Conservation (phyloP, 176 grass and related monocot genomes). For the Puccinellia tenuiflora region DNA sequence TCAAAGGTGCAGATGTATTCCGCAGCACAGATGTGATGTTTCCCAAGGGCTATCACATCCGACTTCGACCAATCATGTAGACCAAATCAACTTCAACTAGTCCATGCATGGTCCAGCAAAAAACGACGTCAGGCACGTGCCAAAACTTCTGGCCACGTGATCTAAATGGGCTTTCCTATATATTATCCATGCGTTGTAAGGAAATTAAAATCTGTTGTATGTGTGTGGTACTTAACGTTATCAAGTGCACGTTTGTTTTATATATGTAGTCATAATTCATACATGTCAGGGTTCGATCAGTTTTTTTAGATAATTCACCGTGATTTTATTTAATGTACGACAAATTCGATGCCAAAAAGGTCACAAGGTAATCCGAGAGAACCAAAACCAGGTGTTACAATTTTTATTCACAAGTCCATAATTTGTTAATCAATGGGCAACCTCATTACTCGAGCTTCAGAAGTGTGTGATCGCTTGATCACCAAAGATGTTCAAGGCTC, state of each 20-base stretch:
- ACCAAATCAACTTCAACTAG: neutral
- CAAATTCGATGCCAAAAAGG: too few relatives aligned
- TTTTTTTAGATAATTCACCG: neutral
- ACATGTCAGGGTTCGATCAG: neutral
- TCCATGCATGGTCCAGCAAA: neutral
- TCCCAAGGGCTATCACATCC: neutral
- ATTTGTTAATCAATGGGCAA: too few relatives aligned
- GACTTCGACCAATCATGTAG: neutral
- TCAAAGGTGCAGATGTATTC: neutral
- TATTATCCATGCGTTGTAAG: neutral
- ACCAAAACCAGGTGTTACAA: too few relatives aligned
- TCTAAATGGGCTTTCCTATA: neutral
- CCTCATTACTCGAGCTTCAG: too few relatives aligned
- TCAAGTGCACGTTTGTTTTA: neutral
- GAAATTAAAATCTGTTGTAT: neutral
- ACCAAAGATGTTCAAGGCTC: too few relatives aligned
- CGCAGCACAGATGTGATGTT: neutral
- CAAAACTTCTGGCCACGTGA: neutral
- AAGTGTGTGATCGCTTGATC: too few relatives aligned
- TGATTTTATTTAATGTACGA: too few relatives aligned
- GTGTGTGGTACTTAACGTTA: neutral
- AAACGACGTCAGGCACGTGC: neutral
- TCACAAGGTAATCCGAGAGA: too few relatives aligned
- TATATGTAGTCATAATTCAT: neutral
- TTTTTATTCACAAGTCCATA: too few relatives aligned